Evolutionary conservation across 305 asterid species (phyloP), one percentile per base, ranked within the genome.

Genomic region (Fraxinus paxiana): DNA sequence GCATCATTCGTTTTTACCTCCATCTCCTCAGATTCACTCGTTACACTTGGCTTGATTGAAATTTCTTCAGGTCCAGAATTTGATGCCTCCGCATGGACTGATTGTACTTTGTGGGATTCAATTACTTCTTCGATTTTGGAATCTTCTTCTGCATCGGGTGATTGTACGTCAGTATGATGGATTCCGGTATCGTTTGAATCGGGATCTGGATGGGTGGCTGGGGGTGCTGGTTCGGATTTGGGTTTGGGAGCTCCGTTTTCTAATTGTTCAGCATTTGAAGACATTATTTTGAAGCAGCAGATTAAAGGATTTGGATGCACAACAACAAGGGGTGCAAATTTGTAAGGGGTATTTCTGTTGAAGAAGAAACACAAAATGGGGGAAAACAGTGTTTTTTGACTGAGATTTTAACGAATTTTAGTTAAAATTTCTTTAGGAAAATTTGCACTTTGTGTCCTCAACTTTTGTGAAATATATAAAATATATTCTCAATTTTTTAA

Each of bases 131-230:
- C 75, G 43, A 5, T 31, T 70, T 70, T 70, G 75, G 75, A 33
- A 70, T 67, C 24, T 33, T 80, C 84, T 18, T 85, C 85, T 26
- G 91, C 81, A 54, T 79, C 89, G 28, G 85, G 84, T 3, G 82
- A 77, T 75, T 86, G 83, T 61, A 78, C 80, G 71, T 86, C 24
- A 30, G 75, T 31, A 33, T 33, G 46, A 18, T 31, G 75, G 26
- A 70, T 70, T 31, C 13, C 86, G 51, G 84, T 20, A 67, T 67
- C 87, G 43, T 76, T 81, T 65, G 86, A 82, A 84, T 83, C 84
- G 77, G 90, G 90, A 81, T 88, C 95, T 82, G 89, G 89, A 77
- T 80, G 87, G 79, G 87, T 78, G 38, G 85, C 82, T 31, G 87
- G 76, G 35, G 85, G 80, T 20, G 79, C 65, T n/a, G 84, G 79